phyloP scores from a whole-genome alignment of 495 filamentous ascomycete species.

The Talaromyces thailandensis region DNA sequence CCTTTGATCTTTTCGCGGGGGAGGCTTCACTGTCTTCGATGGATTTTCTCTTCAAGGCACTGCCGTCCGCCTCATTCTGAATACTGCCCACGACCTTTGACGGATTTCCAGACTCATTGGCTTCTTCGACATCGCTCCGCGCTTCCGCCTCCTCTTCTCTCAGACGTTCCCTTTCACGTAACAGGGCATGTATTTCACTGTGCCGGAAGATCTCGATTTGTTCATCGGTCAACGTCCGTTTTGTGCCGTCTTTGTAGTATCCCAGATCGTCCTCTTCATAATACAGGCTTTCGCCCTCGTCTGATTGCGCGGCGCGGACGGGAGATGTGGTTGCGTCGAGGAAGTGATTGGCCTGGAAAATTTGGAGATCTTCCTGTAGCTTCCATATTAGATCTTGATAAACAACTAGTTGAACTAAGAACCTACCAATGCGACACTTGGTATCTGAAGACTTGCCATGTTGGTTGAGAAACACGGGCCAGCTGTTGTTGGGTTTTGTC shows the following conservation, averaged over 20 bases:
- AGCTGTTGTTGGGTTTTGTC: not conserved
- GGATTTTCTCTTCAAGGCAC: not conserved
- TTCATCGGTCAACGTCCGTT: slow-evolving; percentile 85
- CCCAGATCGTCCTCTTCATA: slow-evolving; percentile 70
- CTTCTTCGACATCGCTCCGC: not conserved
- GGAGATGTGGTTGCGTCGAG: slow-evolving; percentile 18
- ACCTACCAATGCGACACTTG: slow-evolving; percentile 45
- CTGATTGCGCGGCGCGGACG: slow-evolving; percentile 13
- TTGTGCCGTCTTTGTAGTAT: slow-evolving; percentile 82
- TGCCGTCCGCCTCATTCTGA: not conserved
- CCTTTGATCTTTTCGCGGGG: not conserved
- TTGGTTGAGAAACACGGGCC: not conserved
- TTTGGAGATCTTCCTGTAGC: slow-evolving; percentile 58
- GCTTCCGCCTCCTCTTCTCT: slow-evolving; percentile 19
- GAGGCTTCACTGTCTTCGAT: not conserved
- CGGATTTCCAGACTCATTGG: not conserved
- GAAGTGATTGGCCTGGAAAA: slow-evolving; percentile 62
- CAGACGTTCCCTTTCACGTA: slow-evolving; percentile 41
- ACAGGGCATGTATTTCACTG: slow-evolving; percentile 70
- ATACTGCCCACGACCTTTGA: not conserved
- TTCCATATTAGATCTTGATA: slow-evolving; percentile 5
- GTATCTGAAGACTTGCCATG: slow-evolving; percentile 21
- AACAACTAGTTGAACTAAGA: not conserved
- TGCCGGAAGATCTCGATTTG: slow-evolving; percentile 87
- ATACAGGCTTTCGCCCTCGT: slow-evolving; percentile 34